phyloP scores from a whole-genome alignment of 441 rosid species.

The Croton setiger region DNA sequence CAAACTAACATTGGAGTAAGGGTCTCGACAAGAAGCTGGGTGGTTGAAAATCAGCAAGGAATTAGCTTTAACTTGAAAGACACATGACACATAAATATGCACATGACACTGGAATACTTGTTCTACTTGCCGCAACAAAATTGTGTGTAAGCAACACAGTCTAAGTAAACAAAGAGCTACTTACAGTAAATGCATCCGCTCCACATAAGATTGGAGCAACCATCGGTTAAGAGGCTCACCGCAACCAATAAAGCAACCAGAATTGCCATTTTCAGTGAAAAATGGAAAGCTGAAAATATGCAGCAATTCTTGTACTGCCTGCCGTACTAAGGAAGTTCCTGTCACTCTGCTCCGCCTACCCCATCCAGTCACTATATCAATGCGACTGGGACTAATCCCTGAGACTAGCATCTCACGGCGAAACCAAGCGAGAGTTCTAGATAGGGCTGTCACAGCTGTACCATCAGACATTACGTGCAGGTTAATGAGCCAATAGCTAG shows the following conservation, averaged over 20 bases:
- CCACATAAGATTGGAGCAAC: conserved; percentile 74
- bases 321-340: conserved; percentile 76
- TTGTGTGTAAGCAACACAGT: conserved; percentile 8
- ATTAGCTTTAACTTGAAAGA: conserved; percentile 8
- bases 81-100: conserved; percentile 7
- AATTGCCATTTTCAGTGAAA: conserved; percentile 69
- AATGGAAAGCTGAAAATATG: conserved; percentile 77
- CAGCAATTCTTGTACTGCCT: conserved; percentile 73
- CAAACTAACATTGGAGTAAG: background rate
- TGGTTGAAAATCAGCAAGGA: conserved; percentile 13
- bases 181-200: conserved; percentile 87
- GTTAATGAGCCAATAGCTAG: conserved; percentile 85
- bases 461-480: conserved; percentile 97
- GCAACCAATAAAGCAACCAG: conserved; percentile 86
- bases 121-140: conserved; percentile 30
- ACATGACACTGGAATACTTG: background rate
- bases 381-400: conserved; percentile 64
- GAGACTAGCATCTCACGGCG: conserved; percentile 62
- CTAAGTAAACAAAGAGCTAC: background rate
- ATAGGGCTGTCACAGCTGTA: conserved; percentile 74
- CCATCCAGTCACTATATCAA: conserved; percentile 96
- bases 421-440: conserved; percentile 87
- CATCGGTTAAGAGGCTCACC: conserved; percentile 73
- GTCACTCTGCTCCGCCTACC: conserved; percentile 89
- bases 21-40: background rate